Percentiles rank a stretch among this genome's conserved stretches.
These are phyloP conservation scores for Rhipidocladum racemiflorum DNA, from an alignment of 176 grass and related monocot genomes.

Conservation along the genomic window DNA sequence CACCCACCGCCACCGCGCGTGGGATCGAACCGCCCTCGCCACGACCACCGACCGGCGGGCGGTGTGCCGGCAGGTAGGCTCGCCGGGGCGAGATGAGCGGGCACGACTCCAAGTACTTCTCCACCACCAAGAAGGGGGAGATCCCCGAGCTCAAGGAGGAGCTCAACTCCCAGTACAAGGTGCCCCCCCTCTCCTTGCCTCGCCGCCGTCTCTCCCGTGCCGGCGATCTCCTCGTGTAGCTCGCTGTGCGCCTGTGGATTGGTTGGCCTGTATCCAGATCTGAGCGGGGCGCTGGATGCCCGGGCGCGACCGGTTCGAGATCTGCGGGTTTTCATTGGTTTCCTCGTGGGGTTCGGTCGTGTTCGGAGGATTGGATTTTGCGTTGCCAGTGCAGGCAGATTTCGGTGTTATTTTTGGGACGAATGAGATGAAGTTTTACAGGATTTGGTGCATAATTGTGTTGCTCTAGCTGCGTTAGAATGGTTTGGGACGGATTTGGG, in stretches of 20 bases:
- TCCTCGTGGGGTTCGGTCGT: slow-evolving; percentile 6
- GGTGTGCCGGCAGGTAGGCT: slow-evolving; percentile 22
- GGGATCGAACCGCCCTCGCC: slow-evolving; percentile 23
- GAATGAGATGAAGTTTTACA: not conserved
- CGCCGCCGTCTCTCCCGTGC: not conserved
- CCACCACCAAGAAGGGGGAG: slow-evolving; percentile 99
- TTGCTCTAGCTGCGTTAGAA: not conserved
- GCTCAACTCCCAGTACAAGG: slow-evolving; percentile 99
- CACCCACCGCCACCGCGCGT: slow-evolving; percentile 27
- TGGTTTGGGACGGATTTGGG: not conserved
- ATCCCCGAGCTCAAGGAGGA: slow-evolving; percentile 99
- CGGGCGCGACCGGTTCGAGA: slow-evolving; percentile 23
- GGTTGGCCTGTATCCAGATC: slow-evolving; percentile 45
- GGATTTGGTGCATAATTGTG: not conserved
- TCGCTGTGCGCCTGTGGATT: not conserved
- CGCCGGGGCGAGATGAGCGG: slow-evolving; percentile 75
- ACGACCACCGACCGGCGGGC: slow-evolving; percentile 7
- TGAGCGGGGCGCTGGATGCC: slow-evolving; percentile 9
- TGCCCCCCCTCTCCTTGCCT: not conserved
- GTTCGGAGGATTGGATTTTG: slow-evolving; percentile 11
- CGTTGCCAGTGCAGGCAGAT: not conserved
- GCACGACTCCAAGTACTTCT: slow-evolving; percentile 99
- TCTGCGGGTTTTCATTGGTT: slow-evolving; percentile 32
- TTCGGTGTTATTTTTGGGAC: not conserved
- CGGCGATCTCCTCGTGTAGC: not conserved